phyloP scores from a whole-genome alignment of 1,284 basidiomycete species.

The Ustilago crameri region DNA sequence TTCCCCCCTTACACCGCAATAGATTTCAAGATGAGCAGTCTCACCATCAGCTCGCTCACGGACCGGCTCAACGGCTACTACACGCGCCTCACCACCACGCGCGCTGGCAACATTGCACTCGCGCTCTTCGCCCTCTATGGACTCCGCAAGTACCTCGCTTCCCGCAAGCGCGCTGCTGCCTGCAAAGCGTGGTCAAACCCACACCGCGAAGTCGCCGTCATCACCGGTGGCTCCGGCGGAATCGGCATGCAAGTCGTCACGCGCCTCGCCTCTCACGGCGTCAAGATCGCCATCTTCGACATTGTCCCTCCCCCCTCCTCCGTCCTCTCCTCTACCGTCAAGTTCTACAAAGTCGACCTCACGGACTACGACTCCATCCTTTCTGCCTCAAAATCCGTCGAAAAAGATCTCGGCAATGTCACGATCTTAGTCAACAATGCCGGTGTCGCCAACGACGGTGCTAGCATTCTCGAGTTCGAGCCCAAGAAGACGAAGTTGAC shows the following conservation, averaged over 20 bases:
- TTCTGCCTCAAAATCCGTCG: slow-evolving; percentile 45
- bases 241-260: slow-evolving; percentile 63
- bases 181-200: slow-evolving; percentile 52
- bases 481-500: slow-evolving; percentile 46
- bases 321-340: slow-evolving; percentile 18
- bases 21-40: slow-evolving; percentile 22
- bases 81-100: slow-evolving; percentile 30
- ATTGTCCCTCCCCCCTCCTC: slow-evolving; percentile 43
- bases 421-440: slow-evolving; percentile 55
- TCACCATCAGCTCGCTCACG: slow-evolving; percentile 23
- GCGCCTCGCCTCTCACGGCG: slow-evolving; percentile 36
- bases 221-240: slow-evolving; percentile 66
- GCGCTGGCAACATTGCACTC: slow-evolving; percentile 21
- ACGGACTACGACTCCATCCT: slow-evolving; percentile 55
- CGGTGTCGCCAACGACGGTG: slow-evolving; percentile 58
- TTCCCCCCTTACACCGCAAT: too few relatives aligned
- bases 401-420: slow-evolving; percentile 45
- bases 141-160: slow-evolving; percentile 15
- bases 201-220: slow-evolving; percentile 58
- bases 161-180: slow-evolving; percentile 33
- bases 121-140: slow-evolving; percentile 33
- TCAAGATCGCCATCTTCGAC: slow-evolving; percentile 66
- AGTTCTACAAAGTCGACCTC: slow-evolving; percentile 60
- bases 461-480: slow-evolving; percentile 49
- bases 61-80: slow-evolving; percentile 30